Conservation (phyloP, 192 early-diverging fungal species). For the Allomyces javanicus region DNA sequence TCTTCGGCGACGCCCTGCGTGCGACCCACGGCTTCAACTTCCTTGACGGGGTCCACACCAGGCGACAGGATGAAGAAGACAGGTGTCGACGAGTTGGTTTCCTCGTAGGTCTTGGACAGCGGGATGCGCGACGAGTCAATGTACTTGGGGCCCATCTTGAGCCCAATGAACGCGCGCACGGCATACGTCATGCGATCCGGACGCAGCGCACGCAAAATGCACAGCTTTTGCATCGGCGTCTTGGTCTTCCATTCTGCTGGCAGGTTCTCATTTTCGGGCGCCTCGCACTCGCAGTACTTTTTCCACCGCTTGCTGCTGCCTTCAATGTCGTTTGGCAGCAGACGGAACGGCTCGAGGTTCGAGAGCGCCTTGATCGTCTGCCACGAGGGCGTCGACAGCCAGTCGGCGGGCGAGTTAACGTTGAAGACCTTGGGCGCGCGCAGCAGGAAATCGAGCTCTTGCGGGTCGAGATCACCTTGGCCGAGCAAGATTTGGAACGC, state of each 20-base stretch:
- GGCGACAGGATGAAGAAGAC: slow-evolving; percentile 78
- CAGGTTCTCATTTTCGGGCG: slow-evolving; percentile 7
- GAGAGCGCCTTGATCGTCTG: slow-evolving; percentile 4
- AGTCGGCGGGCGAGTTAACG: slow-evolving; percentile 18
- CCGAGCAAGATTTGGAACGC: slow-evolving; percentile 38
- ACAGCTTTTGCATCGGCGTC: slow-evolving; percentile 8
- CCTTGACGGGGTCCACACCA: slow-evolving; percentile 88
- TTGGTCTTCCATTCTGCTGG: slow-evolving; percentile 5
- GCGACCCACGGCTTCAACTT: slow-evolving; percentile 71
- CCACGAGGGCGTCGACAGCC: slow-evolving; percentile 4
- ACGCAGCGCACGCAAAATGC: slow-evolving; percentile 28
- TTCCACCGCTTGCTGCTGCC: slow-evolving; percentile 8
- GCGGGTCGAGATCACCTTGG: neutral
- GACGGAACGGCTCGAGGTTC: slow-evolving; percentile 1
- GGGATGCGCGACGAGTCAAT: neutral
- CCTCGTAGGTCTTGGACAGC: slow-evolving; percentile 42
- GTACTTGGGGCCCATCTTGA: slow-evolving; percentile 53
- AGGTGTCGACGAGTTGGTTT: slow-evolving; percentile 52
- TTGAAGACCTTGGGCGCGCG: slow-evolving; percentile 19
- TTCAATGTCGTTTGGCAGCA: slow-evolving; percentile 8
- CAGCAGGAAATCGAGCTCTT: slow-evolving; percentile 35
- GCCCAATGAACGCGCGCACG: slow-evolving; percentile 43
- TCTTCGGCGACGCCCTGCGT: slow-evolving; percentile 34
- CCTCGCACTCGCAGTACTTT: slow-evolving; percentile 14
- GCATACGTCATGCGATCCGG: slow-evolving; percentile 77